Conservation (phyloP, 1,139 yeast species). For the Scheffersomyces titani region DNA sequence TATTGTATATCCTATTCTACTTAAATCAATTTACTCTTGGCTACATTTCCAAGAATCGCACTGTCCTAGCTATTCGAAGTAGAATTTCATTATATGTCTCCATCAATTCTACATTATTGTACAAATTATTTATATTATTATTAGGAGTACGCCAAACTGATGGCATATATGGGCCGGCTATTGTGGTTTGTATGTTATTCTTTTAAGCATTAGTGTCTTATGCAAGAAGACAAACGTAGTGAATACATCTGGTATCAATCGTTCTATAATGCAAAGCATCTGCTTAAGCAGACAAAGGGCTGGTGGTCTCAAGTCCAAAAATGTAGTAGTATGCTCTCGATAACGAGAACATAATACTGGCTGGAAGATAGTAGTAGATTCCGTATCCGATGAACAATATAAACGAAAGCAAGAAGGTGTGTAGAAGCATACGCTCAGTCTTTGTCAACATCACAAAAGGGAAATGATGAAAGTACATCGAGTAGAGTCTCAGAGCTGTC, state of each 20-base stretch:
- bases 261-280: not conserved
- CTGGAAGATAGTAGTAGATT: constrained; percentile 36
- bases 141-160: not conserved
- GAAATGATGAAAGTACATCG: constrained; percentile 37
- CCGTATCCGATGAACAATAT: constrained; percentile 37
- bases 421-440: constrained; percentile 34
- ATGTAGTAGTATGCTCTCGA: constrained; percentile 39
- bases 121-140: not conserved
- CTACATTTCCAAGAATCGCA: not conserved
- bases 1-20: not conserved
- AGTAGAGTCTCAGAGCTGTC: constrained; percentile 21
- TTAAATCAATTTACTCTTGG: not conserved
- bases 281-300: not conserved
- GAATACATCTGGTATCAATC: not conserved
- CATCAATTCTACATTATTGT: not conserved
- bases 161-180: not conserved
- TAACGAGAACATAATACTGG: constrained; percentile 29
- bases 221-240: not conserved
- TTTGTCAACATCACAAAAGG: constrained; percentile 43
- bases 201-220: not conserved
- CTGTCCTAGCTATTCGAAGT: not conserved
- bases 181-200: not conserved
- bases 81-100: not conserved
- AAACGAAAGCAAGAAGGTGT: constrained; percentile 30
- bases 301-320: constrained; percentile 25